A percentile compares a stretch with the other conserved stretches of the same genome.
These are phyloP conservation scores for Durusdinium trenchii DNA, from an alignment of 73 alveolate species.

Conservation along the genomic window DNA sequence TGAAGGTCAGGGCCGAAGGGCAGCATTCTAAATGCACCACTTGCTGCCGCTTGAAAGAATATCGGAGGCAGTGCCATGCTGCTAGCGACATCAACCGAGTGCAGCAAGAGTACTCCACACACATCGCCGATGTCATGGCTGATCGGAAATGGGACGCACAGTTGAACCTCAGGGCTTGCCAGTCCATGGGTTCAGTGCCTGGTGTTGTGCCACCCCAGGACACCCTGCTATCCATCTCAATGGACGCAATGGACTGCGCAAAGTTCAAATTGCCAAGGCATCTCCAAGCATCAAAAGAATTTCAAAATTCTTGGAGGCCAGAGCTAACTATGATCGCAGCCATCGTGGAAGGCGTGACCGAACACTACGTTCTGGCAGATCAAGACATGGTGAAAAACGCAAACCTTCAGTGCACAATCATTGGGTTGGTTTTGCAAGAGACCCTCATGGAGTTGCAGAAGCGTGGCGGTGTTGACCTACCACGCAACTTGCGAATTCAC, in stretches of 20 bases:
- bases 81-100: neutral
- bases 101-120: neutral
- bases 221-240: neutral
- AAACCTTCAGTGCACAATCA: neutral
- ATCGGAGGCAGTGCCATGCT: neutral
- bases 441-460: neutral
- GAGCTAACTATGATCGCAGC: slow-evolving; percentile 5
- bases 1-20: slow-evolving; percentile 8
- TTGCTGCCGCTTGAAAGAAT: neutral
- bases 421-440: neutral
- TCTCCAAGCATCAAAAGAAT: neutral
- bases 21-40: neutral
- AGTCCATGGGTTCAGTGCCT: neutral
- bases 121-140: neutral
- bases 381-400: neutral
- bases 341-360: slow-evolving; percentile 16
- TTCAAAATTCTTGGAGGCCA: slow-evolving; percentile 20
- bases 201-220: neutral
- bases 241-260: neutral
- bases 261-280: neutral
- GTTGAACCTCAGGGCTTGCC: neutral
- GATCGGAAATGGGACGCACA: neutral
- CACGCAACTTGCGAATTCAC: neutral
- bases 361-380: neutral
- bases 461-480: neutral